Base-by-base conservation (phyloP, 2,329 filamentous ascomycete species). In the Taxawa tesnikishii region DNA sequence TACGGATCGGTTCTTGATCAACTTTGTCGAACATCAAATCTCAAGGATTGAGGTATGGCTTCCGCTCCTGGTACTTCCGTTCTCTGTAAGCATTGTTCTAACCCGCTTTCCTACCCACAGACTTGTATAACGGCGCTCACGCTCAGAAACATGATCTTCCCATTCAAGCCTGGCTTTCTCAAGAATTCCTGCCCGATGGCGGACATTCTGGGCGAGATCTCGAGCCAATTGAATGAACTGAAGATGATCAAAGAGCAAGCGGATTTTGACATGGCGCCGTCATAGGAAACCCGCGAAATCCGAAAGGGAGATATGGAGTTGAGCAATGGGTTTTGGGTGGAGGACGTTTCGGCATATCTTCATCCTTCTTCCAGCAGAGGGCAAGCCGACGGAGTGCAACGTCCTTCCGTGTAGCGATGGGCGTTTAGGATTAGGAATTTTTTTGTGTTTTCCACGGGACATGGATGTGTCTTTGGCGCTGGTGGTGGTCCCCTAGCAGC, bases 11-110 rank as follows among this genome's bases (percentile, higher is more conserved):
- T 88, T 93, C 56, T 63, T 96, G 56, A 60, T 93, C 34, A 85
- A 83, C 49, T 84, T 98, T 49, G 71, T 96, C 55, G 87, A 93
- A 53, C 87, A 96, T 53, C 85, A 94, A 67, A 81, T 98, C 45
- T 87, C 82, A 53, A 75, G 90, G 49, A 92, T 98, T 53, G 90
- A 98, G 75, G 85, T 92, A 65, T 59, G 78, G 60, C 19, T 32
- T 29, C 30, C 10, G 9, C 16, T 15, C 10, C 27, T 12, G 17
- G 6, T 16, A 16, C 14, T 33, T 28, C n/a, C 15, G 7, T 13
- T 4, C 13, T 29, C 15, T 16, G 10, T 8, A 7, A 7, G 13
- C 24, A 36, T 8, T 15, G 14, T 17, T 38, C 40, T 12, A n/a
- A 14, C 4, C 18, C n/a, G 13, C n/a, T 29, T 8, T 26, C 24